A percentile compares a stretch with the other conserved stretches of the same genome.
These are phyloP conservation scores for Salix brachista DNA, from an alignment of 345 rosid genomes.

Conservation along the genomic window DNA sequence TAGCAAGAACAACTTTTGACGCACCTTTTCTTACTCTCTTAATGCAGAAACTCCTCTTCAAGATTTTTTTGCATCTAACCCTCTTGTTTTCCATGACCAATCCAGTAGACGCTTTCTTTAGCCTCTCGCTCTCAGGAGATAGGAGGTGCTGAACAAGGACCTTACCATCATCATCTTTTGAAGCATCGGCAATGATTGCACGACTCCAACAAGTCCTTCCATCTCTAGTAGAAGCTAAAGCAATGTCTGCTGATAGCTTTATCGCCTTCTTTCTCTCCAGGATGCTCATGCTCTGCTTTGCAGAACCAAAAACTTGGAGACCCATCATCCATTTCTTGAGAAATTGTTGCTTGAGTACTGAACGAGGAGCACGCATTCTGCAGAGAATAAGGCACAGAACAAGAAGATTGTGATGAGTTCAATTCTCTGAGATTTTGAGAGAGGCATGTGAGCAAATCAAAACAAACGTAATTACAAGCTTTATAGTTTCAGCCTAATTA, in stretches of 20 bases:
- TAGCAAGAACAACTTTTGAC: conserved; percentile 12
- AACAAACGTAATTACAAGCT: no score
- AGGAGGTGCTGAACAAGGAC: conserved; percentile 45
- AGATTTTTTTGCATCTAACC: conserved; percentile 61
- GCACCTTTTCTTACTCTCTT: conserved; percentile 21
- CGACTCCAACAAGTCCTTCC: conserved; percentile 78
- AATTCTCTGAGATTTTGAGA: no score
- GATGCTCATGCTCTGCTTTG: conserved; percentile 42
- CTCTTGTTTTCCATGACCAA: conserved; percentile 26
- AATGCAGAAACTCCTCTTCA: conserved; percentile 39
- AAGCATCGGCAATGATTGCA: conserved; percentile 58
- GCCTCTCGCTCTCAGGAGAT: conserved; percentile 24
- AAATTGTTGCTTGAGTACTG: conserved; percentile 52
- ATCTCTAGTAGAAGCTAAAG: conserved; percentile 73
- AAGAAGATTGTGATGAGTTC: not conserved
- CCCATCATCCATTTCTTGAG: conserved; percentile 76
- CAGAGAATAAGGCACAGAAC: not conserved
- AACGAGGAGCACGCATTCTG: conserved; percentile 47
- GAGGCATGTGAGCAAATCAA: no score
- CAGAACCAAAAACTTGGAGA: conserved; percentile 39
- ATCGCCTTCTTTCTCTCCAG: conserved; percentile 66
- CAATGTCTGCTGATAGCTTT: conserved; percentile 79
- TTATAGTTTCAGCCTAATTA: not conserved
- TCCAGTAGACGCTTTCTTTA: conserved; percentile 18
- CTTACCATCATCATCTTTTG: conserved; percentile 29